Conservation (phyloP, 73 alveolate genomes). For the Paramecium sonneborni region DNA sequence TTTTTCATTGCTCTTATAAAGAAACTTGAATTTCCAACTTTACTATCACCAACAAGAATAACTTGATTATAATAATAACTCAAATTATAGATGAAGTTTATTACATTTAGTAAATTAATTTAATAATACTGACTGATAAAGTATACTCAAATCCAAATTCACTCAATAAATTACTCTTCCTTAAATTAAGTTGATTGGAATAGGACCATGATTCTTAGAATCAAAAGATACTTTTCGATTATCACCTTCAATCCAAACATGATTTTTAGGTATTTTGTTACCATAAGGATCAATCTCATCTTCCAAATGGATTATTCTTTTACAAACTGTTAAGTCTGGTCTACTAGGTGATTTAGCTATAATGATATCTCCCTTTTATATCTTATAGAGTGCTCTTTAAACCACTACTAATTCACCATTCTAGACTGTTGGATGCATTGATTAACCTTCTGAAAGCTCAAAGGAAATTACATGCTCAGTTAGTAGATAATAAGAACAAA, state of each 20-base stretch:
- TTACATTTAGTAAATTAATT: not conserved
- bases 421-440: constrained; percentile 56
- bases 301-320: not conserved
- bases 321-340: not conserved
- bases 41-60: constrained; percentile 83
- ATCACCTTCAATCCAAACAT: not conserved
- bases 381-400: not conserved
- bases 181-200: not conserved
- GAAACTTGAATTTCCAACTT: constrained; percentile 84
- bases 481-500: constrained; percentile 3
- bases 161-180: not conserved
- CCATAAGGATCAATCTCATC: not conserved
- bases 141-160: not conserved
- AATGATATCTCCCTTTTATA: constrained; percentile 56
- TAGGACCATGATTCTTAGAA: not conserved
- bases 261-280: not conserved
- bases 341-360: constrained; percentile 59
- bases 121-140: not conserved
- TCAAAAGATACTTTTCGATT: not conserved
- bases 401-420: constrained; percentile 36
- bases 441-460: constrained; percentile 55
- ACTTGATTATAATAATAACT: not conserved
- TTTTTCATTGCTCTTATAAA: constrained; percentile 53
- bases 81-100: not conserved
- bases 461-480: constrained; percentile 11